phyloP scores from a whole-genome alignment of 345 rosid species.

The Salix suchowensis region DNA sequence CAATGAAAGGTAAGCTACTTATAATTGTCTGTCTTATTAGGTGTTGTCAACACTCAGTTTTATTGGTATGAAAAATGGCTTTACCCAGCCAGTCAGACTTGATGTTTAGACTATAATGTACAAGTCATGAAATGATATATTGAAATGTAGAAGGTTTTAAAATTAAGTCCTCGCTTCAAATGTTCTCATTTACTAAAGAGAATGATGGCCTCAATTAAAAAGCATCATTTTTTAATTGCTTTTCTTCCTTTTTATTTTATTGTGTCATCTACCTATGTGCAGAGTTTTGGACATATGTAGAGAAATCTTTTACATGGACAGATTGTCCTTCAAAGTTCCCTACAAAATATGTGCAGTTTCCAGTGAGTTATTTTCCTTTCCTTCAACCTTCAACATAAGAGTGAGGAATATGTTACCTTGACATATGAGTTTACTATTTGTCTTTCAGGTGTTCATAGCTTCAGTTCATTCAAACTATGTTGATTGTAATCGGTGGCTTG shows the following conservation, averaged over 20 bases:
- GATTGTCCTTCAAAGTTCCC: conserved; percentile 90
- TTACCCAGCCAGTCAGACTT: background rate
- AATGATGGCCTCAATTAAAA: too few species aligned
- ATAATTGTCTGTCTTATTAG: background rate
- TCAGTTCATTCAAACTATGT: conserved; percentile 91
- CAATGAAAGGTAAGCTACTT: conserved; percentile 72
- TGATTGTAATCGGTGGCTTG: conserved; percentile 95
- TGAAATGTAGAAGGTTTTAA: background rate
- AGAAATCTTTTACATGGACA: conserved; percentile 89
- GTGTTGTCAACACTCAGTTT: background rate
- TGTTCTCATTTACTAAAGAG: too few species aligned
- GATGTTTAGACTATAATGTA: background rate
- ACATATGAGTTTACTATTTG: conserved; percentile 6
- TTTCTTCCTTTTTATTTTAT: background rate
- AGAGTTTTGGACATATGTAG: conserved; percentile 99
- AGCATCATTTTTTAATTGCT: background rate
- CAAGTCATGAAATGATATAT: background rate
- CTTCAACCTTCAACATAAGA: background rate
- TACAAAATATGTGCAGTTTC: conserved; percentile 89
- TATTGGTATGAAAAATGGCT: background rate
- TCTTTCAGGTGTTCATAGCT: conserved; percentile 79
- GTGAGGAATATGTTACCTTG: background rate
- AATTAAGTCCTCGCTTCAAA: background rate
- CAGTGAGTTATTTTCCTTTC: conserved; percentile 46
- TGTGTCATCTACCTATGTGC: conserved; percentile 18